Conservation (phyloP, 441 rosid genomes). For the Euphorbia schlechtendalii region DNA sequence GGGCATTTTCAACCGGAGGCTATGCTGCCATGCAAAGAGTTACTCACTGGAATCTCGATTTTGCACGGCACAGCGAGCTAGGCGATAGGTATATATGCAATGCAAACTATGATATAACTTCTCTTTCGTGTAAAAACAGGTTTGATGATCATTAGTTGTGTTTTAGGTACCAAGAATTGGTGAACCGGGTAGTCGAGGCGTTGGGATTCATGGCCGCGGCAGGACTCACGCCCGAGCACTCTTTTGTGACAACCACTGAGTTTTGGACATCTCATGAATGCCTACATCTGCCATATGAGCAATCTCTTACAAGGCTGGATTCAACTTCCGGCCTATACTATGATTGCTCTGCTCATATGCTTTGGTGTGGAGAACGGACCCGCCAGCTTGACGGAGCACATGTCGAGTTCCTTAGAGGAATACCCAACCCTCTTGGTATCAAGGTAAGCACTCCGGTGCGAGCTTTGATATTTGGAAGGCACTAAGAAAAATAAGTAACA, state of each 20-base stretch:
- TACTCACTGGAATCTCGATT: conserved; percentile 89
- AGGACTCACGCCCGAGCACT: conserved; percentile 71
- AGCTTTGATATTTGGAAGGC: no score
- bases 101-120: no score
- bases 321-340: conserved; percentile 82
- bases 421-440: conserved; percentile 74
- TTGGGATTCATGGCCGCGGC: conserved; percentile 89
- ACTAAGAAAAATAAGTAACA: no score
- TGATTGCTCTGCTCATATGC: conserved; percentile 86
- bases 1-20: conserved; percentile 87
- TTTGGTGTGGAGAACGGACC: conserved; percentile 87
- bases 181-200: conserved; percentile 73
- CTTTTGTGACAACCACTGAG: conserved; percentile 77
- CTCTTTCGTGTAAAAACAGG: no score
- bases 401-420: conserved; percentile 77
- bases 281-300: conserved; percentile 78
- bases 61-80: conserved; percentile 70
- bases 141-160: no score
- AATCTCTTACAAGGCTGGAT: conserved; percentile 70
- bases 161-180: conserved; percentile 69
- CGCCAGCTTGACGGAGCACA: conserved; percentile 82
- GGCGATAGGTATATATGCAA: conserved; percentile 58
- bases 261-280: conserved; percentile 94
- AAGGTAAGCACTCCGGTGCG: conserved; percentile 45
- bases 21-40: conserved; percentile 91